Conservation (phyloP, 371 early-diverging fungal genomes). For the Batkoa obscura region DNA sequence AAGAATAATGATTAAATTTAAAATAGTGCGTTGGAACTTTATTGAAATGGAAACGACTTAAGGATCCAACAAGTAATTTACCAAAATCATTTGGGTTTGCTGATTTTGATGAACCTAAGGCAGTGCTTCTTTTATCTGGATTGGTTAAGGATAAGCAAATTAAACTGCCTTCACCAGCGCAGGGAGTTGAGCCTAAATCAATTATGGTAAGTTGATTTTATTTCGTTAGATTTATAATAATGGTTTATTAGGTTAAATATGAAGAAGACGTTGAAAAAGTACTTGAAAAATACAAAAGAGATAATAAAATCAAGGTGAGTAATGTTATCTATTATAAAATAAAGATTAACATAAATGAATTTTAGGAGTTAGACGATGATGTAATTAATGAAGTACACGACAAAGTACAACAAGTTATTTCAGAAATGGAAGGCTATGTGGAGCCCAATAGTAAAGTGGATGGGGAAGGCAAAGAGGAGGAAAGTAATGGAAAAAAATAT, state of each 20-base stretch:
- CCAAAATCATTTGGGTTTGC: conserved; percentile 69
- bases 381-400: too few relatives aligned
- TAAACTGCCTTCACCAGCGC: conserved; percentile 31
- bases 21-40: conserved; percentile 38
- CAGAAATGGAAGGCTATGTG: too few relatives aligned
- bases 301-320: not conserved
- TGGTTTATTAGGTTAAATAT: conserved; percentile 12
- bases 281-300: not conserved
- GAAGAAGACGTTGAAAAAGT: not conserved
- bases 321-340: not conserved
- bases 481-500: not conserved
- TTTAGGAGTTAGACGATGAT: too few relatives aligned
- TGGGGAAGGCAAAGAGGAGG: too few relatives aligned
- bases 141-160: conserved; percentile 39
- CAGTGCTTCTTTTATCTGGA: conserved; percentile 41
- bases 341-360: not conserved
- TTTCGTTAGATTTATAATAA: not conserved
- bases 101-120: conserved; percentile 47
- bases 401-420: too few relatives aligned
- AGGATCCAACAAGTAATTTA: conserved; percentile 33
- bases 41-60: conserved; percentile 50
- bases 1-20: conserved; percentile 7
- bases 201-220: conserved; percentile 21
- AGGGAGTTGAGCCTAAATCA: conserved; percentile 27
- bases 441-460: too few relatives aligned